Evolutionary conservation across 805 yeast genomes (phyloP), one percentile per base, ranked within the genome.

Genomic region (Torulaspora maleeae): DNA sequence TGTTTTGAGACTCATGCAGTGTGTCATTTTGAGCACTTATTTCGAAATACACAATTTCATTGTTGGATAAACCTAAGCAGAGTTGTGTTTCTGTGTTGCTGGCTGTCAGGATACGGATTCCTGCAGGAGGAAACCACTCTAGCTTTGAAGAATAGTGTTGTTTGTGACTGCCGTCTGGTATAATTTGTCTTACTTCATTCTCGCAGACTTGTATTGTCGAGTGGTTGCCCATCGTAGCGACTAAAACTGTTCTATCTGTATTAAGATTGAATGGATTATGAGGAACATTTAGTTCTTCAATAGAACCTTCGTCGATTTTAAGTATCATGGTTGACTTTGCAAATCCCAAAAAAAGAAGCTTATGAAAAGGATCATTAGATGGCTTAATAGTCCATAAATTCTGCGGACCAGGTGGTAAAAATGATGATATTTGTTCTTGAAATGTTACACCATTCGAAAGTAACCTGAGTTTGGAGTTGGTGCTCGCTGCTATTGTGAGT

Each of bases 101-200:
- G 0, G 87, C 82, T n/a, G 70, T 66, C 0, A 76, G 56, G 32
- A 93, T 73, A 19, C 75, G 70, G 16, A 81, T 77, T 2, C 93
- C 95, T 0, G 82, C 80, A 0, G 96, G 95, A 1, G 95, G 87
- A 24, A 64, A 69, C 98, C 98, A 93, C 50, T 83, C 83, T 11
- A 73, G 65, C n/a, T 66, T 60, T 35, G 66, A 61, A 15, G 65
- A 52, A 19, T 53, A 53, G 2, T 54, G 55, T 4, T 56, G 17
- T 13, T 41, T 28, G 4, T 30, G 16, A n/a, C 24, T 37, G 13
- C 36, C 15, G 62, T n/a, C 58, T 52, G 45, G 60, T 52, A 30
- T 61, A 3, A 83, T 68, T 53, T 84, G 87, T 12, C 83, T 71
- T 17, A 91, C 68, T 4, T 93, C 95, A 49, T 77, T 73, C 0